Evolutionary conservation across 805 yeast genomes (phyloP).

Genomic region (Candida boidinii): DNA sequence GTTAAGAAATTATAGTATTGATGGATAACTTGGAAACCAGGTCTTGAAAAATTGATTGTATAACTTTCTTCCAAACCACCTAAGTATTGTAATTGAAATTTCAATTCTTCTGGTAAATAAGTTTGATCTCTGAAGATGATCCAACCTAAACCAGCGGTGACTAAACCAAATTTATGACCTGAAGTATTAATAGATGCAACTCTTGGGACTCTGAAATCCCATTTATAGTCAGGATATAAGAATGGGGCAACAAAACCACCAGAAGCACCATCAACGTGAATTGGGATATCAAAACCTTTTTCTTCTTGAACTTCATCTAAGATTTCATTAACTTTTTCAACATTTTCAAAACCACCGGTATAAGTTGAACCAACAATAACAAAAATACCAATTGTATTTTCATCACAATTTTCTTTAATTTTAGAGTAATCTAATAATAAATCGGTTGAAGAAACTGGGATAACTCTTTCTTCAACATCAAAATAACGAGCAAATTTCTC

Average conservation of each 20-base stretch:
- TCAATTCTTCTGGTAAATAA: conserved; percentile 60
- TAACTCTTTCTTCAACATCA: conserved; percentile 78
- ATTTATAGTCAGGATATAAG: conserved; percentile 59
- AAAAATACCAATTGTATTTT: conserved; percentile 86
- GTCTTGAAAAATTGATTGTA: conserved; percentile 82
- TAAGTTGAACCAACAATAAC: conserved; percentile 88
- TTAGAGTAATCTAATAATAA: conserved; percentile 56
- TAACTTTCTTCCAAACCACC: conserved; percentile 88
- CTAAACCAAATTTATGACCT: conserved; percentile 89
- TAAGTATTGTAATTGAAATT: conserved; percentile 72
- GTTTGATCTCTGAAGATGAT: conserved; percentile 65
- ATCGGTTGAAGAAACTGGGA: conserved; percentile 56
- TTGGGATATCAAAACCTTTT: conserved; percentile 62
- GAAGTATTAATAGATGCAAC: conserved; percentile 83
- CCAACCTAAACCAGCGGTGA: conserved; percentile 93
- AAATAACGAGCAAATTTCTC: conserved; percentile 92
- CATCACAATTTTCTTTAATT: conserved; percentile 64
- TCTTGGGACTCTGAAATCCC: conserved; percentile 78
- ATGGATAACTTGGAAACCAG: conserved; percentile 84
- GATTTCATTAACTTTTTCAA: conserved; percentile 48
- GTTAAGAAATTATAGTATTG: conserved; percentile 77
- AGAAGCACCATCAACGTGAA: conserved; percentile 91
- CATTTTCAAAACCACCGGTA: conserved; percentile 87
- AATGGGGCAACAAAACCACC: conserved; percentile 91
- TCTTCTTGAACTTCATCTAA: conserved; percentile 62